phyloP scores from a whole-genome alignment of 495 filamentous ascomycete species.

The Trichoderma erinaceum region DNA sequence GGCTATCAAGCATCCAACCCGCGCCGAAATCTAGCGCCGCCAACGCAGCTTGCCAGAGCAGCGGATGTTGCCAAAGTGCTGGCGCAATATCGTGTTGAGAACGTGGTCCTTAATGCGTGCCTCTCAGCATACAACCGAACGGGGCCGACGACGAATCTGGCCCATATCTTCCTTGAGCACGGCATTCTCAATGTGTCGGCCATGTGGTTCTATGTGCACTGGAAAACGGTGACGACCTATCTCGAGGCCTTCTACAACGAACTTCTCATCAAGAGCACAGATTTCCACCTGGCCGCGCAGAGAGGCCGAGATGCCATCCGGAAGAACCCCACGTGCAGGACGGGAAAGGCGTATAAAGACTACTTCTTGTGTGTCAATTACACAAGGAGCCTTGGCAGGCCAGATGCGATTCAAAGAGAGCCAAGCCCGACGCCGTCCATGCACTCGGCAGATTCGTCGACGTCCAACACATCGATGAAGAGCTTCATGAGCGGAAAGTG shows the following conservation, averaged over 20 bases:
- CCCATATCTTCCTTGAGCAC: constrained; percentile 10
- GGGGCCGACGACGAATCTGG: constrained; percentile 4
- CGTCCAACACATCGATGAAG: constrained; percentile 1
- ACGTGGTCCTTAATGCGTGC: constrained; percentile 15
- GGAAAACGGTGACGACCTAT: constrained; percentile 5
- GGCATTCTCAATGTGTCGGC: constrained; percentile 12
- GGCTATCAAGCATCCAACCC: background rate
- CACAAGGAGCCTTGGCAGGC: background rate
- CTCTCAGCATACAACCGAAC: constrained; percentile 15
- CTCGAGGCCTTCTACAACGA: constrained; percentile 13
- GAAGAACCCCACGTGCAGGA: background rate
- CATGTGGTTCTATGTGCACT: constrained; percentile 15
- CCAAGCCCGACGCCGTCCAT: background rate
- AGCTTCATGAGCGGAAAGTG: constrained; percentile 10
- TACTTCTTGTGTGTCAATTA: constrained; percentile 15
- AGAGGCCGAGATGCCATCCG: constrained; percentile 7
- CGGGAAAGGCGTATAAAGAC: background rate
- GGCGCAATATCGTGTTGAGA: constrained; percentile 3
- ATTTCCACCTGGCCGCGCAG: constrained; percentile 13
- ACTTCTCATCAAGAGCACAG: constrained; percentile 8
- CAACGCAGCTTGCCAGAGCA: background rate
- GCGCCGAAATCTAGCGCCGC: background rate
- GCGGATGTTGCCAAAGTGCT: background rate
- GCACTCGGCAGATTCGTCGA: constrained; percentile 5
- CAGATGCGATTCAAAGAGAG: background rate